phyloP scores from a whole-genome alignment of 495 filamentous ascomycete genomes.

The Beverwykella pulmonaria region DNA sequence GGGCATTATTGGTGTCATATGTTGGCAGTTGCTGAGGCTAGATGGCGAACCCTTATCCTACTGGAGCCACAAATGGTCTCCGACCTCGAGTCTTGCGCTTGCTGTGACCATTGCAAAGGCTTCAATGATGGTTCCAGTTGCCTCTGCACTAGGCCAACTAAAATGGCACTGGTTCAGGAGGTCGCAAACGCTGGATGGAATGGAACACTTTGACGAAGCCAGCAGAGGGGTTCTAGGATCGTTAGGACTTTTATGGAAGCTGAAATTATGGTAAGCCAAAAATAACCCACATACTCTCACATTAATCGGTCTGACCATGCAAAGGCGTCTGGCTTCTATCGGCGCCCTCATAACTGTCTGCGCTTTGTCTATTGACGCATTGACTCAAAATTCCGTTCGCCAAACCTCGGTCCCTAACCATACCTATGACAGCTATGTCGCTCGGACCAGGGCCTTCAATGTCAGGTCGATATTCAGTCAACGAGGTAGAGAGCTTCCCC shows the following conservation, averaged over 20 bases:
- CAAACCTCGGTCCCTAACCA: not conserved
- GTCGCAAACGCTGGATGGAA: not conserved
- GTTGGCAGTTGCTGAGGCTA: not conserved
- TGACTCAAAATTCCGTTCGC: conserved; percentile 2
- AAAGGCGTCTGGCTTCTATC: conserved; percentile 1
- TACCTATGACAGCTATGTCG: not conserved
- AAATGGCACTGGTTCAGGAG: conserved; percentile 8
- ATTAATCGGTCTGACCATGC: not conserved
- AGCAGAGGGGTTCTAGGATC: conserved; percentile 6
- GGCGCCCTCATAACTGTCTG: not conserved
- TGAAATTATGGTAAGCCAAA: conserved; percentile 5
- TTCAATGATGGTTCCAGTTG: conserved; percentile 8
- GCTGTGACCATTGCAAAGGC: conserved; percentile 1
- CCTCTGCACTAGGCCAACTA: not conserved
- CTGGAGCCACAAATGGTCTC: conserved; percentile 1
- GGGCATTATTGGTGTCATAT: not conserved
- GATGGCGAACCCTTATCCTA: not conserved
- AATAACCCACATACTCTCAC: not conserved
- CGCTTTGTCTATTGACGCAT: not conserved
- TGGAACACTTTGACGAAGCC: conserved; percentile 13
- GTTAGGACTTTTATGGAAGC: not conserved
- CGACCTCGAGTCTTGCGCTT: not conserved
- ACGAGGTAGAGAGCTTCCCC: not conserved
- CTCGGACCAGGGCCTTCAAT: not conserved
- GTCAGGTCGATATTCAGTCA: not conserved